Evolutionary conservation across 2,329 filamentous ascomycete species (phyloP), one percentile per base, ranked within the genome.

Genomic region (Huntiella savannae): DNA sequence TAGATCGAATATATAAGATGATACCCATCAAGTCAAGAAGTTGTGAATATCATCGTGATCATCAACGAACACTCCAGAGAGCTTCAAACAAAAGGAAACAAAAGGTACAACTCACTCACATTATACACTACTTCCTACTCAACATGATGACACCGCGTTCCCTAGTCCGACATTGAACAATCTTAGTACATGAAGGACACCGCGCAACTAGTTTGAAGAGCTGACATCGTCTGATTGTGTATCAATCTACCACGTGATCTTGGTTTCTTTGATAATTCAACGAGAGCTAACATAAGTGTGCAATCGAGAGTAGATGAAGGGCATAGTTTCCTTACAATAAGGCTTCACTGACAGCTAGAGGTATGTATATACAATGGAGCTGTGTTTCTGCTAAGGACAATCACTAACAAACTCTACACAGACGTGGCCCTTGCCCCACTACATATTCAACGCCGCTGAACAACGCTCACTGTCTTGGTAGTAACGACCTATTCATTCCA

Each of bases 141-240:
- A 44, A 36, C 33, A 17, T 44, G 33, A 44, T 44, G 42, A 44
- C 37, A 44, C 15, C 17, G 33, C 15, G 33, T 37, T 44, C 33
- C 42, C 33, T 44, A 44, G 37, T 44, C 33, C 13, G 33, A 44
- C 13, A 19, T 19, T 44, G 42, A 44, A 36, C 42, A 44, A 44
- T 44, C 33, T 36, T 35, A 12, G 11, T 15, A 16, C 32, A 44
- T 44, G 42, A 44, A 35, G 16, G 42, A 44, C 42, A 44, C 19
- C 15, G 19, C 42, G 42, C 33, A 44, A 22, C 16, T 19, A 35
- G 33, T 44, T 44, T 36, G 42, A 44, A 44, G 42, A 44, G 33
- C 42, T 36, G 42, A 44, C 42, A 44, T 44, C 42, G 33, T 44
- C 42, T 44, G 42, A 44, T 12, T 44, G 13, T 44, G 35, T 16